Evolutionary conservation across 2,329 filamentous ascomycete species (phyloP), one percentile per base, ranked within the genome.

Genomic region (Nannizziopsis arthrosporioides): DNA sequence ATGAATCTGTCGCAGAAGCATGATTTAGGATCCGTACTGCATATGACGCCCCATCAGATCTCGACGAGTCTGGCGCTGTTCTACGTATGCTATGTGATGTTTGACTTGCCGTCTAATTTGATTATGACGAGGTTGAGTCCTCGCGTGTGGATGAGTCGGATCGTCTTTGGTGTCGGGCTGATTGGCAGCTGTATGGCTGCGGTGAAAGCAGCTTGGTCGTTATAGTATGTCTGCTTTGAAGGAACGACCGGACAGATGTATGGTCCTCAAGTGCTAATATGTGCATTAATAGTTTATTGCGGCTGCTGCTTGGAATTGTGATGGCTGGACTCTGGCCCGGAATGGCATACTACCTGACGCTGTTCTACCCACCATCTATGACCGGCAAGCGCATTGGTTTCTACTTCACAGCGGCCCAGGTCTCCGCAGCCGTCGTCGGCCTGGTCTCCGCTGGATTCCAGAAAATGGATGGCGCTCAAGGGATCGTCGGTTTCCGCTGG

Each of bases 281-380:
- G 11, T 10, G 11, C n/a, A n/a, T 10, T 10, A n/a, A 30, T 15
- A 77, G 77, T 56, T 72, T 94, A n/a, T 74, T 94, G 22, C 81
- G 88, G 6, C 82, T 94, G 48, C 73, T 94, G 9, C 77, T 94
- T 5, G 88, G 88, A 42, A 76, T 92, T 11, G 87, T 94, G 18
- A 89, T 89, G 61, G 88, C 88, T 1, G 88, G 88, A 41, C 88
- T 94, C 82, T 94, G 88, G 88, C 88, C 88, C 0, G 88, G 88
- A 43, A 94, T 94, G 88, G 80, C 86, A 8, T 92, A 92, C 64
- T 94, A 94, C 61, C 73, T 94, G 41, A 93, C 88, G 0, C 74
- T 94, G 6, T 94, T 94, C 71, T 94, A 94, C 61, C 88, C 88
- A 5, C 87, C 88, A 0, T 85, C 84, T 5, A 77, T 85, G 10